Evolutionary conservation across 2,329 filamentous ascomycete species (phyloP), one percentile per base, ranked within the genome.

Genomic region (Immersiporthe knoxdaviesiana): DNA sequence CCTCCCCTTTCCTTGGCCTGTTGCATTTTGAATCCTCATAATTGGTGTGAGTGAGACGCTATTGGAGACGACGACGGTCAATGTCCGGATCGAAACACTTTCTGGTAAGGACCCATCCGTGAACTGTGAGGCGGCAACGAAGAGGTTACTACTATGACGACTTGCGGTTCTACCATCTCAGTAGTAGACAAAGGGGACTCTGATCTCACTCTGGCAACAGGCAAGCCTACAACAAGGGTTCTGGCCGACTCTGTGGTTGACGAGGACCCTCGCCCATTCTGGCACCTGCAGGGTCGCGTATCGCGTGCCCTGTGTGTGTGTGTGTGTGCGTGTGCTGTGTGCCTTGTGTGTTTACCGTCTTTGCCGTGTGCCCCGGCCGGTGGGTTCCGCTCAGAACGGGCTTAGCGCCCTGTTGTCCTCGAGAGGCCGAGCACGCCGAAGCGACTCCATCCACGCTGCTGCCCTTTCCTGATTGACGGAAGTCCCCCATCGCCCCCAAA

Each of bases 341-440:
- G 35, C 35, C 8, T 8, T 35, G 35, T 44, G n/a, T 44, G 60
- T 37, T 62, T 65, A 61, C 68, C 65, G 68, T 68, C 61, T 24
- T 41, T 70, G 65, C 66, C 62, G 68, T 41, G 54, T 39, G 50
- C 52, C 66, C 62, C 52, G 64, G 54, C 52, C 50, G 54, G 62
- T 58, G 52, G 58, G 63, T 58, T 44, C 54, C 50, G 30, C 24
- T 61, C 30, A 44, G 52, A 64, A 56, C 63, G 63, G 27, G 69
- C 32, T 63, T 66, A 68, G 66, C 62, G n/a, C 35, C n/a, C 18
- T n/a, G 35, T 62, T 27, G 50, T 27, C 65, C 12, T 37, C n/a
- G n/a, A n/a, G 66, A 68, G 37, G 62, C 68, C 68, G 65, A 70
- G 61, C 52, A 59, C 62, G 60, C 62, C 68, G 61, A 70, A 41